These are phyloP conservation scores for Kappamyces sp. DNA, from an alignment of 192 early-diverging fungal species.

Conservation along the genomic window DNA sequence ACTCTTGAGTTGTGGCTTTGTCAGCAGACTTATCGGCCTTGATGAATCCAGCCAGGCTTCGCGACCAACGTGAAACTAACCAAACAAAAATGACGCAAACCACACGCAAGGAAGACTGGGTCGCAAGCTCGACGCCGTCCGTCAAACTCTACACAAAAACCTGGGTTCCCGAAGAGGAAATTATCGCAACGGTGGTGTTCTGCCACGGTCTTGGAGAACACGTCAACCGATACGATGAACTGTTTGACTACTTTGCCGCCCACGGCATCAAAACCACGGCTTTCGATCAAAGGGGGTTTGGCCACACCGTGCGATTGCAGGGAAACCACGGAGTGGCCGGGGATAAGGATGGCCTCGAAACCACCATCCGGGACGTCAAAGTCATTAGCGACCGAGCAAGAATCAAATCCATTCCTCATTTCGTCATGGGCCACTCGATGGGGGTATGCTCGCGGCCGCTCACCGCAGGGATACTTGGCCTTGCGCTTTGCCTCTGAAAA, in stretches of 20 bases:
- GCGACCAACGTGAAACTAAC: too few species aligned
- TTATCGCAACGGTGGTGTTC: constrained; percentile 40
- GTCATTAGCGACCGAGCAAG: constrained; percentile 4
- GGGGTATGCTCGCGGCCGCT: too few species aligned
- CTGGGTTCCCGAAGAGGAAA: constrained; percentile 11
- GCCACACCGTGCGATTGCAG: constrained; percentile 22
- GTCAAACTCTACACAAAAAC: constrained; percentile 10
- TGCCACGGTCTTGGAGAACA: constrained; percentile 64
- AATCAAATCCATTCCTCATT: constrained; percentile 10
- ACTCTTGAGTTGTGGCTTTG: too few species aligned
- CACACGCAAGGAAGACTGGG: too few species aligned
- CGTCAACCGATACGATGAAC: constrained; percentile 54
- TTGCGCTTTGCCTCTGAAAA: too few species aligned
- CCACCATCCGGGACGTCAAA: constrained; percentile 10
- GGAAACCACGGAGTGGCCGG: constrained; percentile 5
- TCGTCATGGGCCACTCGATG: constrained; percentile 9
- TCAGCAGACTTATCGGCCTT: too few species aligned
- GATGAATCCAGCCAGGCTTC: too few species aligned
- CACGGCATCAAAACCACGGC: constrained; percentile 50
- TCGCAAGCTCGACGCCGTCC: too few species aligned
- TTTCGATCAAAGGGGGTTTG: constrained; percentile 59
- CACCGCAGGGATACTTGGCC: too few species aligned
- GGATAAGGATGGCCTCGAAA: constrained; percentile 2
- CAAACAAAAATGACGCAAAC: too few species aligned
- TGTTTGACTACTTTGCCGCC: constrained; percentile 49